Evolutionary conservation across 768 basidiomycete species (phyloP).

Genomic region (Russula sp.): DNA sequence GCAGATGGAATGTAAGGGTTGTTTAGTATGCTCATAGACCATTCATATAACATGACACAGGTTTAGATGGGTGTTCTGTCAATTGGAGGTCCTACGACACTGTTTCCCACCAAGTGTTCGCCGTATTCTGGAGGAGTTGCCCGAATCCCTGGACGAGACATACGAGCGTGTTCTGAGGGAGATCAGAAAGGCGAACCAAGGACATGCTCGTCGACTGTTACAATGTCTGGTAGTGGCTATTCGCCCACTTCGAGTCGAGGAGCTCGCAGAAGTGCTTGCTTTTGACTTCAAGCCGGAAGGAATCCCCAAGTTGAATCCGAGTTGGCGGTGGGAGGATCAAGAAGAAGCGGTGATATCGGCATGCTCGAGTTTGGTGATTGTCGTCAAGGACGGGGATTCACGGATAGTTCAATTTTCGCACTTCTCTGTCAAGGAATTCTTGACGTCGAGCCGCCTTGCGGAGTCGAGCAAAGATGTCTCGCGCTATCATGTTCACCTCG

Average conservation of each 20-base stretch:
- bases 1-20: constrained; percentile 2
- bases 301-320: background rate
- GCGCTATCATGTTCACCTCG: background rate
- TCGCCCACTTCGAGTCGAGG: background rate
- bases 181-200: background rate
- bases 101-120: background rate
- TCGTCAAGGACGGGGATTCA: background rate
- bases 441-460: background rate
- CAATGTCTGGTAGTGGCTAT: background rate
- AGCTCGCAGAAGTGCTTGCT: background rate
- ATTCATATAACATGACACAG: background rate
- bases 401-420: background rate
- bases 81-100: background rate
- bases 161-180: background rate
- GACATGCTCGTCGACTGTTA: background rate
- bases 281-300: background rate
- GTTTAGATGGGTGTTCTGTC: background rate
- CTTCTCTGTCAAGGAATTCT: background rate
- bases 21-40: background rate
- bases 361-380: background rate
- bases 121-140: background rate
- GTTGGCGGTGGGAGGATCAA: background rate
- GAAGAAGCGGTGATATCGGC: background rate
- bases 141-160: background rate
- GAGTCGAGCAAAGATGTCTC: background rate